Base-by-base conservation (phyloP, 1,139 yeast species). In the Saccharomyces hybrid region DNA sequence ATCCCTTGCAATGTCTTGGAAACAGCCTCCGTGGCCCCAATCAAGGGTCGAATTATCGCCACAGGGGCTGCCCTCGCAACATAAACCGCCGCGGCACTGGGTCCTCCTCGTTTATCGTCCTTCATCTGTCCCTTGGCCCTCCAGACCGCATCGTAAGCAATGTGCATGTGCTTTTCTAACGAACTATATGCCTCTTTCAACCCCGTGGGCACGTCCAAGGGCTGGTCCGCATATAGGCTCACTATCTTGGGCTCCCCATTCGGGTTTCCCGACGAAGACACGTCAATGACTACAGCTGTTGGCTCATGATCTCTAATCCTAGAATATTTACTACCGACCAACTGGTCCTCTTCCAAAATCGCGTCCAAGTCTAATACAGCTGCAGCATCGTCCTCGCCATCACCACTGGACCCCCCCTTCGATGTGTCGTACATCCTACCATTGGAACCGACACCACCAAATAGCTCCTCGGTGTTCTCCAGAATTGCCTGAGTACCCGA, bases 1-100 rank as follows among this genome's bases (percentile, higher is more conserved):
- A 91, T 77, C 1, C 98, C 98, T 74, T 89, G 78, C 54, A 91
- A 73, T 0, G 96, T 80, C 64, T 83, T 87, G 21, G 93, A 86
- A 2, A 91, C 77, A 0, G 96, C 96, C 67, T 90, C 97, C 0
- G 97, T 88, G 0, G 96, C 90, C 1, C 97, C 98, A 61, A 91
- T 90, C 64, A 89, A 78, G 1, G 98, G 97, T 50, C 97, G 72
- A 2, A 91, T 78, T 16, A 91, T 71, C 7, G 90, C 84, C 24
- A 88, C 80, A 0, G 97, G 97, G 0, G 96, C 82, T 0, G 86
- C 88, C 60, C 80, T 81, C 29, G 87, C 83, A n/a, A 89, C 76
- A 2, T 72, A 63, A 24, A 75, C 73, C 1, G 86, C 78, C 0
- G 90, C 88, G 4, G 82, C 86, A 58, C 81, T 86, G 1, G 88